Evolutionary conservation across 306 rosid genomes (phyloP).

Genomic region (Styphnolobium japonicum): DNA sequence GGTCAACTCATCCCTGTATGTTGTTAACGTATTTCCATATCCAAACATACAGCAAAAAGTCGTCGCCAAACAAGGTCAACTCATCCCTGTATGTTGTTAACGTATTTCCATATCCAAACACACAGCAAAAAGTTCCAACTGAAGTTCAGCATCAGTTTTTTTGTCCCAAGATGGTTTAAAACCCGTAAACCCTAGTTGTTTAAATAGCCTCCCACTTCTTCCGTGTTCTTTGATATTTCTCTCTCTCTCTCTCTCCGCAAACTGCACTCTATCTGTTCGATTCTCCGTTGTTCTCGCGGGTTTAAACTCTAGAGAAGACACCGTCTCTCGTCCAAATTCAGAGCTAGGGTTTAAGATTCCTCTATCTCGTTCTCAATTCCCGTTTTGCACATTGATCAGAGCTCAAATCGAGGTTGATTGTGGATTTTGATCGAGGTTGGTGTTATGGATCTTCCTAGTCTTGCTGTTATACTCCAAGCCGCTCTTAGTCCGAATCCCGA

Average conservation of each 20-base stretch:
- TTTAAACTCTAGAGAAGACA: slow-evolving; percentile 48
- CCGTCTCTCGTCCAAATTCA: not conserved
- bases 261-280: slow-evolving; percentile 23
- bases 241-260: slow-evolving; percentile 1
- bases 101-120: not conserved
- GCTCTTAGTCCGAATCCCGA: slow-evolving; percentile 91
- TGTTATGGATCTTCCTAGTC: slow-evolving; percentile 80
- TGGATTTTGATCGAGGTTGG: slow-evolving; percentile 20
- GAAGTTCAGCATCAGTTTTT: not conserved
- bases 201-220: slow-evolving; percentile 50
- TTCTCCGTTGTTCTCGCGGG: slow-evolving; percentile 17
- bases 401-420: not conserved
- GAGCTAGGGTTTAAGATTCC: slow-evolving; percentile 46
- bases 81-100: not conserved
- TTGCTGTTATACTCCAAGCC: slow-evolving; percentile 79
- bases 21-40: not conserved
- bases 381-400: not conserved
- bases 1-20: too few species aligned
- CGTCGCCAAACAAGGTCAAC: too few species aligned
- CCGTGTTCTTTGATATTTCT: not conserved
- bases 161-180: slow-evolving; percentile 27
- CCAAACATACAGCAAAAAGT: not conserved
- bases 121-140: not conserved
- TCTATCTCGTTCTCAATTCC: slow-evolving; percentile 2
- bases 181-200: slow-evolving; percentile 72